A percentile compares a stretch with the other conserved stretches of the same genome.
phyloP scores from a whole-genome alignment of 2,329 filamentous ascomycete species.

The Fusarium napiforme region DNA sequence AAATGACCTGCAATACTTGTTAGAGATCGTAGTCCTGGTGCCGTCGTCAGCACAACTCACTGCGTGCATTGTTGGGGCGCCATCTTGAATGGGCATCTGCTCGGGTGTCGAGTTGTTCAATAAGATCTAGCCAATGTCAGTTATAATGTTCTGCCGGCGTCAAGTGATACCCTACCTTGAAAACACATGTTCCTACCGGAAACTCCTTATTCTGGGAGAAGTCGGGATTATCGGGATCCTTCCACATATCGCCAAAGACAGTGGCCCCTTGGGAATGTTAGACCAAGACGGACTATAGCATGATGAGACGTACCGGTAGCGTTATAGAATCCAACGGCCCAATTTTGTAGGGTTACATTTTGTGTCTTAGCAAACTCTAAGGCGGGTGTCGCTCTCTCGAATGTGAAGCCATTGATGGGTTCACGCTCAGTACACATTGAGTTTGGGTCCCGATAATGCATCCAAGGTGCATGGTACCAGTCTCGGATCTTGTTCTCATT shows the following conservation, averaged over 20 bases:
- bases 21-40: background rate
- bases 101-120: background rate
- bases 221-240: background rate
- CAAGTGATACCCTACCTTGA: background rate
- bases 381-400: background rate
- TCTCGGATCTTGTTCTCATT: background rate
- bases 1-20: background rate
- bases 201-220: background rate
- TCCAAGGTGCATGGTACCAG: constrained; percentile 5
- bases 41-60: background rate
- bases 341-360: background rate
- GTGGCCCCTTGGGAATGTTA: background rate
- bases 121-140: background rate
- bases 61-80: background rate
- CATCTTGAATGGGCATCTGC: background rate
- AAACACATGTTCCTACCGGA: background rate
- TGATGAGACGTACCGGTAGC: background rate
- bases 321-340: constrained; percentile 1
- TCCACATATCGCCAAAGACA: constrained; percentile 4
- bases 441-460: background rate
- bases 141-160: accelerated
- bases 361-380: background rate
- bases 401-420: background rate
- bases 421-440: background rate
- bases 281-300: background rate